Evolutionary conservation across 2,329 filamentous ascomycete species (phyloP), one percentile per base, ranked within the genome.

Genomic region (Alternaria conjuncta): DNA sequence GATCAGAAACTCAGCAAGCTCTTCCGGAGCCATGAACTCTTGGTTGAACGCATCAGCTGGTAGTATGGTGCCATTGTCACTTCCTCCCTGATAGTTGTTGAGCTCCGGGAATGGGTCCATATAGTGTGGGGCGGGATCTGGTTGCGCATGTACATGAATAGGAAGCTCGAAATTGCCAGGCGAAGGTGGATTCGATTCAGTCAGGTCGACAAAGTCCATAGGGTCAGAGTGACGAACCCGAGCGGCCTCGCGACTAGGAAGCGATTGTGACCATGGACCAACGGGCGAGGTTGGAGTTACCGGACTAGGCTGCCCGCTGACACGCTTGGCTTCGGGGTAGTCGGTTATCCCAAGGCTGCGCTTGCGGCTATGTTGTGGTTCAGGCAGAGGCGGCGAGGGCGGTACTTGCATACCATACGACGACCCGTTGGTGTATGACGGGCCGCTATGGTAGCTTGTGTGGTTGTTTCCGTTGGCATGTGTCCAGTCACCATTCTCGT

Each of bases 1-100:
- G 5, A 71, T 25, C 45, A 79, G 63, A 49, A 75, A 78, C n/a
- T 73, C 55, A 13, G 72, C 74, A n/a, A 79, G 66, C 18, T 77
- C 68, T 7, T 75, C 64, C 4, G 57, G 28, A 18, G 25, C 49
- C 74, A 78, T 77, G n/a, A 64, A 72, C 4, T 74, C 69, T 30
- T 73, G 70, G 11, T 58, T 59, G 54, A 74, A 73, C 2, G 68
- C 67, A 58, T 71, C 63, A 5, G 50, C 44, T 6, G 68, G 65
- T 23, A 55, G 57, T 5, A 62, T 63, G 30, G 47, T 23, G n/a
- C 46, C 46, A 46, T 61, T 45, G 18, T 61, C 57, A n/a, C 47
- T 21, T 13, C 25, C 49, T 25, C 51, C 49, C 23, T 23, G 56
- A 18, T 60, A 66, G 8, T 56, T 53, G 26, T 60, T 21, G 18